Base-by-base conservation (phyloP, 768 basidiomycete species). In the Boletus barrowsii region DNA sequence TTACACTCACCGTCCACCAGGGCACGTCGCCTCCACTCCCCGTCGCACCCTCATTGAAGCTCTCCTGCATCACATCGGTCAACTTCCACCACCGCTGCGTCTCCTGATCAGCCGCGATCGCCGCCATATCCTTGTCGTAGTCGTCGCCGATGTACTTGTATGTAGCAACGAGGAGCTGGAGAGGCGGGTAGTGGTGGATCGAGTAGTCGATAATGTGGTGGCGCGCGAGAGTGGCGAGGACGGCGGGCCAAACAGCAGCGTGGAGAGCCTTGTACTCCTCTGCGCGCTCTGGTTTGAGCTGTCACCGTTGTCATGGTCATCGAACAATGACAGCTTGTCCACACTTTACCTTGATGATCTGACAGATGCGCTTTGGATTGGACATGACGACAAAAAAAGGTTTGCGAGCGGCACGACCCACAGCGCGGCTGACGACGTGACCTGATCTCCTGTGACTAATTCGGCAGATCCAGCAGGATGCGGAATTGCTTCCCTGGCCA, bases 361-460 rank as follows among this genome's bases (percentile, higher is more conserved):
- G 88, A 65, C 86, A 88, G 50, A 89, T 72, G 49, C 87, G 80
- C 70, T 81, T 83, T 10, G 24, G 68, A 49, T 55, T 18, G 33
- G 33, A 35, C 33, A 35, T 35, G 33, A 14, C 33, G 7, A 35
- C 26, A 18, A 0, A 62, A 57, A 71, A 88, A 88, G 88, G 89
- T 90, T 81, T 90, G 79, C 76, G 79, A 80, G 67, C 68, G 78
- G 82, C 88, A 72, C 86, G 88, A 79, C 73, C 79, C 82, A 81
- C 78, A 75, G 84, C 87, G 84, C 88, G 89, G 73, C 88, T 86
- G 89, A 86, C 80, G 85, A 83, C 83, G 66, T 80, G 83, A 73
- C 87, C 88, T 87, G 82, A 71, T 89, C 88, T 90, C 88, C 86
- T 77, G 87, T 84, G 89, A 91, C 88, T 88, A 90, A 90, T 86